phyloP scores from a whole-genome alignment of 345 rosid species.

The Excoecaria cochinchinensis region DNA sequence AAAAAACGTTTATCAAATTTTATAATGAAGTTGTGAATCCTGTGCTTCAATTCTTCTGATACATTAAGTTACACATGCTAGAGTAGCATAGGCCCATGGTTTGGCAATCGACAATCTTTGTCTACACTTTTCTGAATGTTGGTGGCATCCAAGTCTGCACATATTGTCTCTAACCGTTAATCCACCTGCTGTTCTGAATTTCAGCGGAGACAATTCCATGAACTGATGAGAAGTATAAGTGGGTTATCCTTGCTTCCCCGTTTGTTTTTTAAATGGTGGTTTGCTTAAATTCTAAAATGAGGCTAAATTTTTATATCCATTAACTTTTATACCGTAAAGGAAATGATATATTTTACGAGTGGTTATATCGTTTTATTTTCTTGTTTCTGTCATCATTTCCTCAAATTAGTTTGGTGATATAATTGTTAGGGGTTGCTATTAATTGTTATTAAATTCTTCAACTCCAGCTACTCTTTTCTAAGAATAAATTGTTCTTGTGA shows the following conservation, averaged over 20 bases:
- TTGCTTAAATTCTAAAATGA: neutral
- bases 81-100: neutral
- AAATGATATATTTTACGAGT: neutral
- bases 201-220: neutral
- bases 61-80: neutral
- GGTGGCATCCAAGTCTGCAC: neutral
- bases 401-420: neutral
- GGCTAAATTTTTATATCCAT: neutral
- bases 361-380: neutral
- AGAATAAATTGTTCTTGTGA: neutral
- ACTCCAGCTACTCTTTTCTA: neutral
- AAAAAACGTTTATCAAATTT: neutral
- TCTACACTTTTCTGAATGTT: neutral
- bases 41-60: neutral
- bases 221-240: neutral
- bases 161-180: neutral
- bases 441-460: neutral
- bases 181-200: neutral
- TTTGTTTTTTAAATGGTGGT: neutral
- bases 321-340: neutral
- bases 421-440: neutral
- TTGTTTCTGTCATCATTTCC: neutral
- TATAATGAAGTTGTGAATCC: neutral
- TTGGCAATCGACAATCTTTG: neutral
- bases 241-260: neutral